Percentiles rank a stretch among this genome's conserved stretches.
phyloP scores from a whole-genome alignment of 164 flowering plant species.

The Chloranthus sessilifolius region DNA sequence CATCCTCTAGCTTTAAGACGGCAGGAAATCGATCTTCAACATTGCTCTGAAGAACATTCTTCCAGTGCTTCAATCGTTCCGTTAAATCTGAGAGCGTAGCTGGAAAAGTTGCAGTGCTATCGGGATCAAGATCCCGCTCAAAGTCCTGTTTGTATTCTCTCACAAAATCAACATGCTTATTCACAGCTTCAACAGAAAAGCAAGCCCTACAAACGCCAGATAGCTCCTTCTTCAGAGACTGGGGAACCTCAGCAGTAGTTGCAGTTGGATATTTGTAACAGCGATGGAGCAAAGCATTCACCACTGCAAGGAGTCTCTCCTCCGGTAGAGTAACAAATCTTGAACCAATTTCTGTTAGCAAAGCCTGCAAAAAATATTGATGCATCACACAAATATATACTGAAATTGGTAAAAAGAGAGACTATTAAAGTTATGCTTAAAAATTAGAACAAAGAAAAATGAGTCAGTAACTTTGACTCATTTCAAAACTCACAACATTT shows the following conservation, averaged over 20 bases:
- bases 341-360: constrained; percentile 96
- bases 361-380: constrained; percentile 49
- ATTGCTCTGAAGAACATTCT: constrained; percentile 93
- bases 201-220: constrained; percentile 99
- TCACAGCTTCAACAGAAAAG: constrained; percentile 97
- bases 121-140: constrained; percentile 98
- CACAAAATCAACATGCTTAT: constrained; percentile 98
- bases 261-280: constrained; percentile 98
- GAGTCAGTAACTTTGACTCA: too few species aligned
- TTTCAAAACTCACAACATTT: too few species aligned
- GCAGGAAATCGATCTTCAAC: constrained; percentile 99
- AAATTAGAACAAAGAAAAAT: too few species aligned
- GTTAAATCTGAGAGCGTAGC: constrained; percentile 89
- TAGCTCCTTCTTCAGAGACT: constrained; percentile 94
- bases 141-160: constrained; percentile 97
- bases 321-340: constrained; percentile 97
- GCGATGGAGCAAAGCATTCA: constrained; percentile 93
- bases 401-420: too few species aligned
- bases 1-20: constrained; percentile 92
- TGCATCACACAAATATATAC: too few species aligned
- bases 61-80: constrained; percentile 94
- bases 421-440: too few species aligned
- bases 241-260: constrained; percentile 98
- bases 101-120: constrained; percentile 82
- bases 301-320: constrained; percentile 97